phyloP scores from a whole-genome alignment of 768 basidiomycete genomes.

The Mycena rosella region DNA sequence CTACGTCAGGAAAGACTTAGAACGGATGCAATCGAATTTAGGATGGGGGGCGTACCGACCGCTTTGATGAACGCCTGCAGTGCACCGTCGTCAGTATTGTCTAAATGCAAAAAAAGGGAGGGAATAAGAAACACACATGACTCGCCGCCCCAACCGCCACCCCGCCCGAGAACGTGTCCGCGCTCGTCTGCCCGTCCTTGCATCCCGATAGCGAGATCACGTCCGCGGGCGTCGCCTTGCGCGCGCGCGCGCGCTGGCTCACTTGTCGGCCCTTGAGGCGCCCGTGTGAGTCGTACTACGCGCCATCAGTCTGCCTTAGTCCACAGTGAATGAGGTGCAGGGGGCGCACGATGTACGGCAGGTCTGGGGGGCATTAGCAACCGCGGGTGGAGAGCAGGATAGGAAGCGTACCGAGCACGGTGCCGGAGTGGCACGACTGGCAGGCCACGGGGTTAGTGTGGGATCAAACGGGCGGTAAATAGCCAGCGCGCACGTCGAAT shows the following conservation, averaged over 20 bases:
- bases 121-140: constrained; percentile 62
- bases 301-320: too few species aligned
- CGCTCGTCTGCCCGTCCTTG: constrained; percentile 78
- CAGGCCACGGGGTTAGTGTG: neutral
- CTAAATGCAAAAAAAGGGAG: neutral
- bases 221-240: constrained; percentile 77
- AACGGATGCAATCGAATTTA: neutral
- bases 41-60: constrained; percentile 38
- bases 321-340: too few species aligned
- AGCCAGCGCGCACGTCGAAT: constrained; percentile 58
- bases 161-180: constrained; percentile 74
- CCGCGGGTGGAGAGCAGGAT: too few species aligned
- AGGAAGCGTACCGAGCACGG: constrained; percentile 56
- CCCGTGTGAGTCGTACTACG: constrained; percentile 68
- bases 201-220: constrained; percentile 85
- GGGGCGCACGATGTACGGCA: too few species aligned
- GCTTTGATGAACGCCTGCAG: constrained; percentile 74
- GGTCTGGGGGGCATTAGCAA: too few species aligned
- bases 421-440: constrained; percentile 69
- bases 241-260: constrained; percentile 44
- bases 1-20: neutral
- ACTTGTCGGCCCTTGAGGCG: constrained; percentile 62
- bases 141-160: constrained; percentile 86
- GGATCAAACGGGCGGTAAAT: neutral
- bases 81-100: too few species aligned